phyloP scores from a whole-genome alignment of 2,329 filamentous ascomycete genomes.

The Aspergillus calidoustus region DNA sequence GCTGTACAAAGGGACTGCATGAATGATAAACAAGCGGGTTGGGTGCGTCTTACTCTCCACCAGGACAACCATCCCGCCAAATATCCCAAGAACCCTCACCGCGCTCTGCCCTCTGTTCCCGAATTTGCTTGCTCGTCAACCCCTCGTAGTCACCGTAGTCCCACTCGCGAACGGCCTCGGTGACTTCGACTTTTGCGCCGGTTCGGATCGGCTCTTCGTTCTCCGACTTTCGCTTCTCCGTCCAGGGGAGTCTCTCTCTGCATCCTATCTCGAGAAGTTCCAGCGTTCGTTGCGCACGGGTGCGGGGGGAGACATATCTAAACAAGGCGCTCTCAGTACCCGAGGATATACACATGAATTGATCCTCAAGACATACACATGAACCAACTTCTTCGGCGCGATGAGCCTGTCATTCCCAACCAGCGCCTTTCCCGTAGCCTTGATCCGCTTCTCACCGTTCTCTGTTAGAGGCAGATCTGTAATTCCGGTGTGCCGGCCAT shows the following conservation, averaged over 20 bases:
- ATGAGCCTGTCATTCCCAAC: conserved; percentile 85
- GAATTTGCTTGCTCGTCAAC: conserved; percentile 72
- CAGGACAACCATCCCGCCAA: conserved; percentile 85
- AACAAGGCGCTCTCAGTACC: background rate
- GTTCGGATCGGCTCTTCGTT: conserved; percentile 36
- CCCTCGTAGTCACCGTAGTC: conserved; percentile 89
- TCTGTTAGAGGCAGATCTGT: conserved; percentile 86
- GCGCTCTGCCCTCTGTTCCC: conserved; percentile 58
- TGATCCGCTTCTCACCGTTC: conserved; percentile 77
- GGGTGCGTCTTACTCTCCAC: conserved; percentile 68
- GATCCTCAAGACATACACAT: conserved; percentile 68
- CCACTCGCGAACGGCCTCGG: conserved; percentile 78
- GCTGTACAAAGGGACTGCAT: background rate
- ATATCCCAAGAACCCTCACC: conserved; percentile 76
- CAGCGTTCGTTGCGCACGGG: conserved; percentile 84
- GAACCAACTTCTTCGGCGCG: conserved; percentile 77
- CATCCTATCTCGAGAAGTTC: conserved; percentile 80
- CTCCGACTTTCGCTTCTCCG: conserved; percentile 36
- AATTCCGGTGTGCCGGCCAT: conserved; percentile 79
- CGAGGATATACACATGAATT: conserved; percentile 18
- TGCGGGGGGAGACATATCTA: conserved; percentile 83
- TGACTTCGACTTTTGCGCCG: conserved; percentile 39
- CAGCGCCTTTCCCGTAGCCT: conserved; percentile 78
- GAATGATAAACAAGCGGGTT: background rate
- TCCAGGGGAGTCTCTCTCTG: conserved; percentile 73